Conservation (phyloP, 495 filamentous ascomycete species). For the Talaromyces wortmannii region DNA sequence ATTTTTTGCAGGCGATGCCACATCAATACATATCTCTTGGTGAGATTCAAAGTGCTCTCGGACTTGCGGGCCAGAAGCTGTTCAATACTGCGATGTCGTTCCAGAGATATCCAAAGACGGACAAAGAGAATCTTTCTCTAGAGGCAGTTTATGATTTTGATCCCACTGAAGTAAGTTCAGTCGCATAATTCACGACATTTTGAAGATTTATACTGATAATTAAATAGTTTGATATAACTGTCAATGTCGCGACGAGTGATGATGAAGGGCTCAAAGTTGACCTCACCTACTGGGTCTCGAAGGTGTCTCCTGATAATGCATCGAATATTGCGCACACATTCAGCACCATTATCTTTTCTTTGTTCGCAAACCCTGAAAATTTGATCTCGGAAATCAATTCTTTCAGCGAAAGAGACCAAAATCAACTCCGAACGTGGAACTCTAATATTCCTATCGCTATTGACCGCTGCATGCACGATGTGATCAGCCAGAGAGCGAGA, state of each 20-base stretch:
- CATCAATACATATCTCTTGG: constrained; percentile 28
- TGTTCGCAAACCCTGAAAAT: background rate
- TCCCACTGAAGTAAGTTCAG: background rate
- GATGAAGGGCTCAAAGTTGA: background rate
- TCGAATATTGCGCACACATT: background rate
- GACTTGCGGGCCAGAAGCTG: constrained; percentile 22
- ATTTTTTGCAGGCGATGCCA: constrained; percentile 22
- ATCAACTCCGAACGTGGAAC: constrained; percentile 26
- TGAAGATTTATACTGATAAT: background rate
- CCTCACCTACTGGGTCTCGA: background rate
- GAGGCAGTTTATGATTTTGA: background rate
- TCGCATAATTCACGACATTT: background rate
- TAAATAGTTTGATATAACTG: background rate
- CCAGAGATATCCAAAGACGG: background rate
- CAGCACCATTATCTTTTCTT: background rate
- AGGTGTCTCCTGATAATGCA: background rate
- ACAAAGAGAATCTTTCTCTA: background rate
- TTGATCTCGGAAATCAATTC: background rate
- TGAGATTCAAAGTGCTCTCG: constrained; percentile 31
- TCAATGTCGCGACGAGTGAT: background rate
- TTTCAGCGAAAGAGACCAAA: background rate
- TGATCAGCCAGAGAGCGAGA: constrained; percentile 13
- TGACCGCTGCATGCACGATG: constrained; percentile 20
- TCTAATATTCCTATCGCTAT: constrained; percentile 13
- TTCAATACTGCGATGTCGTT: constrained; percentile 32